Conservation (phyloP, 129 eudicot genomes). For the Kitagawia praeruptora region DNA sequence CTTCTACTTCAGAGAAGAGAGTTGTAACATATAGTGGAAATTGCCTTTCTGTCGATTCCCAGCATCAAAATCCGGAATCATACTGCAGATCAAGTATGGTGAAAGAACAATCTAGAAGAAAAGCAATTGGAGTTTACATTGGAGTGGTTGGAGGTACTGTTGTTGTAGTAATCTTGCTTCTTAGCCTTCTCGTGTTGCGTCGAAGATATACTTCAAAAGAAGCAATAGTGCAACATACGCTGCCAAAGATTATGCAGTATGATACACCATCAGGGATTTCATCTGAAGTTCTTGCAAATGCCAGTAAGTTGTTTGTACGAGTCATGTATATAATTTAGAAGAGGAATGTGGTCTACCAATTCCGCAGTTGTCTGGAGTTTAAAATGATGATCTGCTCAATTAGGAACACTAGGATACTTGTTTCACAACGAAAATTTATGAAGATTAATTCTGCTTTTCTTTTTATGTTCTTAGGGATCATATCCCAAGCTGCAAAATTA, state of each 20-base stretch:
- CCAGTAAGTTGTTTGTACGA: slow-evolving; percentile 40
- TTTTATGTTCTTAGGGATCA: slow-evolving; percentile 38
- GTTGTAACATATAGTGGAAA: slow-evolving; percentile 53
- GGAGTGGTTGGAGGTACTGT: slow-evolving; percentile 53
- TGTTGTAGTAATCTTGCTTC: slow-evolving; percentile 36
- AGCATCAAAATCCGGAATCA: slow-evolving; percentile 39
- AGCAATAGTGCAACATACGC: slow-evolving; percentile 33
- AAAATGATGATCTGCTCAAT: background rate
- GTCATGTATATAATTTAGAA: background rate
- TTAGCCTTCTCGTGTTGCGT: slow-evolving; percentile 40
- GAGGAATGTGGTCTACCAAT: background rate
- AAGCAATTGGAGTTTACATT: slow-evolving; percentile 28
- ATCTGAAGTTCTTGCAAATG: slow-evolving; percentile 76
- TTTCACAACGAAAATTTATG: background rate
- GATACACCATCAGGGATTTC: slow-evolving; percentile 44
- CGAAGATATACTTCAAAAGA: slow-evolving; percentile 25
- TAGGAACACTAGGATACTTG: background rate
- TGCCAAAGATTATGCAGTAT: slow-evolving; percentile 54
- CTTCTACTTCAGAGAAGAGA: slow-evolving; percentile 35
- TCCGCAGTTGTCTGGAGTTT: background rate
- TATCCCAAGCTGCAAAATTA: slow-evolving; percentile 54
- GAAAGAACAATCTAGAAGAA: slow-evolving; percentile 28
- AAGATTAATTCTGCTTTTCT: slow-evolving; percentile 3
- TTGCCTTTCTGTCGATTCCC: slow-evolving; percentile 41
- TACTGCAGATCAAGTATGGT: slow-evolving; percentile 34